Percentiles rank a stretch among this genome's conserved stretches.
phyloP scores from a whole-genome alignment of 1,284 basidiomycete species.

The Ceratobasidium sp. region DNA sequence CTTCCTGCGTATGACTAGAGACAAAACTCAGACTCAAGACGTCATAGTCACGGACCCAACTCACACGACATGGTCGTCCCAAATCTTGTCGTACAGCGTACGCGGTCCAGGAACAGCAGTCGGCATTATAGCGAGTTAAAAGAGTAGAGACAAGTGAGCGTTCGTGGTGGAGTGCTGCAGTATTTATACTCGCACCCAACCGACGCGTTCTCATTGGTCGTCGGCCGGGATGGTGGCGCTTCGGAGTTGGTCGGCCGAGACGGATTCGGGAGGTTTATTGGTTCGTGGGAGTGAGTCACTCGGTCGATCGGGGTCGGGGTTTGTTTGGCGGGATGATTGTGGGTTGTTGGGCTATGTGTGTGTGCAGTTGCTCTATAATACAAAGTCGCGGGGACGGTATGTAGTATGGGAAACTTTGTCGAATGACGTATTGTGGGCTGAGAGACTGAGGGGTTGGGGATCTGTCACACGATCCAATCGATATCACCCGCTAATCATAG shows the following conservation, averaged over 20 bases:
- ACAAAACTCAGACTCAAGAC: not conserved
- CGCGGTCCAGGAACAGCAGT: constrained; percentile 61
- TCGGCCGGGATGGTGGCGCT: not conserved
- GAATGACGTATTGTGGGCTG: no score
- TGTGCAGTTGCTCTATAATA: no score
- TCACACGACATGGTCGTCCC: constrained; percentile 93
- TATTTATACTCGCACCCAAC: constrained; percentile 31
- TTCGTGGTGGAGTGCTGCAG: constrained; percentile 3
- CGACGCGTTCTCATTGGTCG: constrained; percentile 14
- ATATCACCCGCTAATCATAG: no score
- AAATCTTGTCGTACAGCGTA: constrained; percentile 95
- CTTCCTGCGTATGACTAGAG: constrained; percentile 73
- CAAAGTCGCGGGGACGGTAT: no score
- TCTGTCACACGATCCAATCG: no score
- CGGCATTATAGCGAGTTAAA: constrained; percentile 48
- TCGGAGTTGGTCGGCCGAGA: constrained; percentile 29
- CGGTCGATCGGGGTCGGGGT: not conserved
- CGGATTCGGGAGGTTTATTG: constrained; percentile 3
- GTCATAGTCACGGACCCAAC: constrained; percentile 46
- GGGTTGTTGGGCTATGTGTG: no score
- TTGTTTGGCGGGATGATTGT: no score
- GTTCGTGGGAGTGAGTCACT: not conserved
- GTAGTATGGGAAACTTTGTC: no score
- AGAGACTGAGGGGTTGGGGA: no score
- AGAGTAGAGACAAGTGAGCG: not conserved